Percentiles rank a stretch among this genome's conserved stretches.
phyloP scores from a whole-genome alignment of 495 filamentous ascomycete genomes.

The Neurospora pannonica region DNA sequence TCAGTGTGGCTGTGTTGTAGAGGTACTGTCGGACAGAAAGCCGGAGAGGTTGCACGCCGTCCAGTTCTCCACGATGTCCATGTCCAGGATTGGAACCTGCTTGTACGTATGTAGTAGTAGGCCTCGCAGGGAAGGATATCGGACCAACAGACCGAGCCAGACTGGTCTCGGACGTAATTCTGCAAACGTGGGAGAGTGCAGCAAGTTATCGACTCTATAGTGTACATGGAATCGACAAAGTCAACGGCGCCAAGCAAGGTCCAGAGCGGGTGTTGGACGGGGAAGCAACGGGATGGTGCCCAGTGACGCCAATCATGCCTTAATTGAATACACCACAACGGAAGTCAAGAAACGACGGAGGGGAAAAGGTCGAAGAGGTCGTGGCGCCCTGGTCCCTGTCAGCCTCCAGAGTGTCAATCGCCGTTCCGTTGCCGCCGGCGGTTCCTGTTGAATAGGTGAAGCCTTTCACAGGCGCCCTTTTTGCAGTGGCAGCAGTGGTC shows the following conservation, averaged over 20 bases:
- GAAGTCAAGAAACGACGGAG: background rate
- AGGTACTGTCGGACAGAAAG: background rate
- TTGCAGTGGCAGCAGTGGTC: background rate
- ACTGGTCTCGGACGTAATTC: background rate
- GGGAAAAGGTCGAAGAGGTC: background rate
- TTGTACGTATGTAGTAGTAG: background rate
- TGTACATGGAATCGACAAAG: background rate
- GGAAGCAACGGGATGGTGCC: background rate
- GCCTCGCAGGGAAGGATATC: background rate
- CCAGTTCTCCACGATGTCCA: background rate
- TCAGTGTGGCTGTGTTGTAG: background rate
- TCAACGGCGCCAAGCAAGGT: background rate
- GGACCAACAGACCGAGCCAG: background rate
- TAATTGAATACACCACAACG: background rate
- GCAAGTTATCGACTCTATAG: background rate
- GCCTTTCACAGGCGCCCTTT: background rate
- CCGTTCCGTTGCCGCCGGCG: background rate
- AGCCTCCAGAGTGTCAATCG: background rate
- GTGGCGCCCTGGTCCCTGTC: background rate
- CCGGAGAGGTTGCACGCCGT: background rate
- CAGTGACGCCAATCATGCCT: background rate
- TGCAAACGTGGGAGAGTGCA: background rate
- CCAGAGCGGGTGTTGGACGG: background rate
- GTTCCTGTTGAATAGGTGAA: background rate
- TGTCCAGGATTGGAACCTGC: background rate